Base-by-base conservation (phyloP, 805 yeast genomes). In the Cyberlindnera sargentensis region DNA sequence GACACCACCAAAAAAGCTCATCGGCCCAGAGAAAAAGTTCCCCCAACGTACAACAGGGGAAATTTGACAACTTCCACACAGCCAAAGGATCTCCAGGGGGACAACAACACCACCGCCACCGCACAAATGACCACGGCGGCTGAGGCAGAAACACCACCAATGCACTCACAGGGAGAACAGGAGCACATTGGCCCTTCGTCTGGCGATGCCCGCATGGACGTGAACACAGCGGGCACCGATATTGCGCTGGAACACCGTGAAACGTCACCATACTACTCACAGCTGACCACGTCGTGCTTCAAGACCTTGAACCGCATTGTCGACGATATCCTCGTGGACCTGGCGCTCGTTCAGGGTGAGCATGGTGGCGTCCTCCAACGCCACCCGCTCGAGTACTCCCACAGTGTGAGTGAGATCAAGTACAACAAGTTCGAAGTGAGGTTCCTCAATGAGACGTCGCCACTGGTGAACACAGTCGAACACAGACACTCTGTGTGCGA, bases 281-380 rank as follows among this genome's bases (percentile, higher is more conserved):
- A 31, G 9, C 9, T 28, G 30, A 28, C 8, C 30, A 28, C 30
- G 30, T 28, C 30, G 2, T 45, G 48, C 2, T 76, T 77, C 62
- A 84, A 84, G 53, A 82, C 91, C 0, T 62, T 81, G 5, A 84
- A 84, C 53, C 66, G 91, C 43, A 66, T 84, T 23, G 52, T 83
- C 24, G 88, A 82, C 57, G 91, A 84, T 53, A 56, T 84, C 29
- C 64, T 73, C 41, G 70, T 67, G 29, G 75, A 70, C 46, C 56
- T 72, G 7, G 48, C 61, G 30, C 68, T 70, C 47, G 44, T 56
- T 2, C 9, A 33, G 7, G 36, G 34, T 32, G 33, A 33, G 9
- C 47, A 44, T 8, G 33, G 37, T 2, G 66, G 70, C n/a, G 49
- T 67, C 4, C 45, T 68, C 28, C 51, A 46, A 35, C 34, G 44